Percentiles rank a stretch among this genome's conserved stretches.
Conservation (phyloP, 1,139 yeast species). For the Yamadazyma epiphylla region DNA sequence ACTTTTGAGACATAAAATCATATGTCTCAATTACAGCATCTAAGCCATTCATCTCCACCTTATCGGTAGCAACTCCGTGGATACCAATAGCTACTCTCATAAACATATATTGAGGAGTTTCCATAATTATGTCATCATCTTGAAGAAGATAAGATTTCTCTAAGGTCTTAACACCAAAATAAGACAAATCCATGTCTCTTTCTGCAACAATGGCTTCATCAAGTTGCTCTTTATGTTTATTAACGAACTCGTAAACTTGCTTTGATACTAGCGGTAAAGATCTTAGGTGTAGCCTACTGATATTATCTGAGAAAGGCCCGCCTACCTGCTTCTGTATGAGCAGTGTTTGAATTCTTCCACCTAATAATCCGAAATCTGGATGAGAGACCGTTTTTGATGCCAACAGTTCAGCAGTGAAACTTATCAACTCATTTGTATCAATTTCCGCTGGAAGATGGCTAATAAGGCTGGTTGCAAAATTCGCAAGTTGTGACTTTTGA, state of each 20-base stretch:
- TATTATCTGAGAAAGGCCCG: slow-evolving; percentile 30
- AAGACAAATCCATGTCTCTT: slow-evolving; percentile 41
- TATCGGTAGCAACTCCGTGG: slow-evolving; percentile 36
- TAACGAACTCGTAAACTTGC: slow-evolving; percentile 26
- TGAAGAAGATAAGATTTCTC: slow-evolving; percentile 44
- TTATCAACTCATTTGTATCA: slow-evolving; percentile 28
- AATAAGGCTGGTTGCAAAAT: slow-evolving; percentile 18
- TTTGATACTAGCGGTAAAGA: slow-evolving; percentile 11
- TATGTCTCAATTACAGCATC: slow-evolving; percentile 41
- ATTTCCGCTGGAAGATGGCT: slow-evolving; percentile 32
- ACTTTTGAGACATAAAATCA: slow-evolving; percentile 47
- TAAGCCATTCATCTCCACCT: too few species aligned
- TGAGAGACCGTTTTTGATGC: slow-evolving; percentile 45
- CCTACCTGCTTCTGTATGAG: slow-evolving; percentile 27
- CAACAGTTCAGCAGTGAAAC: slow-evolving; percentile 38
- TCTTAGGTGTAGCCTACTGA: slow-evolving; percentile 16
- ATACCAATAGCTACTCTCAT: slow-evolving; percentile 54
- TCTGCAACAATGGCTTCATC: slow-evolving; percentile 31
- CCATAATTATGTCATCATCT: slow-evolving; percentile 32
- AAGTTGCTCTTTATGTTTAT: slow-evolving; percentile 26
- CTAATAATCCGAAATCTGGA: slow-evolving; percentile 45
- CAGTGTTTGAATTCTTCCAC: slow-evolving; percentile 41
- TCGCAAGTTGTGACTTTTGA: slow-evolving; percentile 17
- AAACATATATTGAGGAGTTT: slow-evolving; percentile 49
- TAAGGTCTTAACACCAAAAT: slow-evolving; percentile 53